phyloP scores from a whole-genome alignment of 2,329 filamentous ascomycete species.

The Penicillium crustosum region DNA sequence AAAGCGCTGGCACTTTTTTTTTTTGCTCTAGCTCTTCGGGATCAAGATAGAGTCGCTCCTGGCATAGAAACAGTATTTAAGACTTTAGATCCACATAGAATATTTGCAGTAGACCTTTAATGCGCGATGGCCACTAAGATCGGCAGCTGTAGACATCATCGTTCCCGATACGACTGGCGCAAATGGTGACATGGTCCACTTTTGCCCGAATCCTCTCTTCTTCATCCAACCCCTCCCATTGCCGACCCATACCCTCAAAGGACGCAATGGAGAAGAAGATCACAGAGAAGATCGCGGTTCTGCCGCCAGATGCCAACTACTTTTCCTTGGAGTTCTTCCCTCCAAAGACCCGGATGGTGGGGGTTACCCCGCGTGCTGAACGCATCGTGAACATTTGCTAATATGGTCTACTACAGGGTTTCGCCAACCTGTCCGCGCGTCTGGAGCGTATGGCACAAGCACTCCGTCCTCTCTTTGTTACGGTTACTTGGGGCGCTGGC shows the following conservation, averaged over 20 bases:
- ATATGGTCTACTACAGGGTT: constrained; percentile 57
- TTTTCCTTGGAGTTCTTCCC: constrained; percentile 99
- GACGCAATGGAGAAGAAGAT: constrained; percentile 78
- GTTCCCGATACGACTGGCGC: constrained; percentile 19
- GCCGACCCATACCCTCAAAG: constrained; percentile 14
- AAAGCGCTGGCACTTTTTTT: not conserved
- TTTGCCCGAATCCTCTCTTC: constrained; percentile 22
- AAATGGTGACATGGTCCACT: constrained; percentile 24
- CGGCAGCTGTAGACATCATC: constrained; percentile 22
- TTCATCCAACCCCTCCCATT: constrained; percentile 18
- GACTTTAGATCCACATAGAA: not conserved
- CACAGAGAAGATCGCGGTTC: constrained; percentile 88
- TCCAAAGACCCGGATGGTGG: constrained; percentile 86
- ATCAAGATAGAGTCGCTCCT: not conserved
- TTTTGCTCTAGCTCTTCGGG: not conserved
- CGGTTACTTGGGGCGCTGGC: constrained; percentile 96
- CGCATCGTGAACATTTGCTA: constrained; percentile 21
- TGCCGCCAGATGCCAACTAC: constrained; percentile 78
- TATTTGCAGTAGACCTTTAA: not conserved
- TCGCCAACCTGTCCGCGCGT: constrained; percentile 87
- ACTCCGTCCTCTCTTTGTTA: constrained; percentile 89
- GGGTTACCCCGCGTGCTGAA: constrained; percentile 33
- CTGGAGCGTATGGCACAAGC: constrained; percentile 93
- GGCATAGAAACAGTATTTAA: not conserved
- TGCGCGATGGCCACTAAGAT: constrained; percentile 16